Conservation (phyloP, 176 grass and related monocot genomes). For the Thinopyrum elongatum region DNA sequence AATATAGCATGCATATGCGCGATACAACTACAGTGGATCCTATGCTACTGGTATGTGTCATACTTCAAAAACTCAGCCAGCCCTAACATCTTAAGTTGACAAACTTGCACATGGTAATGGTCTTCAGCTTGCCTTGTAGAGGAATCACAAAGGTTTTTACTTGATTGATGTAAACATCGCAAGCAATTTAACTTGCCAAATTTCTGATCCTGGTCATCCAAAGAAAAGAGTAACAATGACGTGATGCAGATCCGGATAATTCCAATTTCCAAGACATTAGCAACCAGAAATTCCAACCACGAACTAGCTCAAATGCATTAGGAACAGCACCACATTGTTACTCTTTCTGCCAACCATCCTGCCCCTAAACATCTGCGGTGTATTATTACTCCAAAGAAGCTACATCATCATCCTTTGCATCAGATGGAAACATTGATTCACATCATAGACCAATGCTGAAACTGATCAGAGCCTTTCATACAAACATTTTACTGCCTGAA, state of each 20-base stretch:
- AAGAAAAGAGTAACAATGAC: neutral
- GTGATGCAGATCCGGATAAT: neutral
- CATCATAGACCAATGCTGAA: conserved; percentile 1
- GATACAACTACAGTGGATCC: neutral
- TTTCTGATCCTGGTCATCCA: conserved; percentile 3
- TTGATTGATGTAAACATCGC: neutral
- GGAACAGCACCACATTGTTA: conserved; percentile 13
- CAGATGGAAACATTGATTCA: conserved; percentile 17
- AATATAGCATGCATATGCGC: neutral
- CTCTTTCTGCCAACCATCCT: conserved; percentile 19
- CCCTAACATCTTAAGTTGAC: conserved; percentile 3
- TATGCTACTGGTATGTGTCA: neutral
- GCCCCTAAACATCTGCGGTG: conserved; percentile 19
- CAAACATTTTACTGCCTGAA: conserved; percentile 26
- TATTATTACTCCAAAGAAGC: conserved; percentile 4
- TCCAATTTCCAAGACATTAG: conserved; percentile 11
- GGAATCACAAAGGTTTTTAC: neutral
- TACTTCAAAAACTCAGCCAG: conserved; percentile 16
- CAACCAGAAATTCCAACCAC: conserved; percentile 16
- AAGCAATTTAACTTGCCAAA: conserved; percentile 7
- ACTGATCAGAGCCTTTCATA: neutral
- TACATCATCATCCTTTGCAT: neutral
- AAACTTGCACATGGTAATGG: neutral
- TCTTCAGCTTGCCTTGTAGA: conserved; percentile 14
- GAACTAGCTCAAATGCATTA: conserved; percentile 8